Evolutionary conservation across 345 rosid species (phyloP).

Genomic region (Citrus australasica): DNA sequence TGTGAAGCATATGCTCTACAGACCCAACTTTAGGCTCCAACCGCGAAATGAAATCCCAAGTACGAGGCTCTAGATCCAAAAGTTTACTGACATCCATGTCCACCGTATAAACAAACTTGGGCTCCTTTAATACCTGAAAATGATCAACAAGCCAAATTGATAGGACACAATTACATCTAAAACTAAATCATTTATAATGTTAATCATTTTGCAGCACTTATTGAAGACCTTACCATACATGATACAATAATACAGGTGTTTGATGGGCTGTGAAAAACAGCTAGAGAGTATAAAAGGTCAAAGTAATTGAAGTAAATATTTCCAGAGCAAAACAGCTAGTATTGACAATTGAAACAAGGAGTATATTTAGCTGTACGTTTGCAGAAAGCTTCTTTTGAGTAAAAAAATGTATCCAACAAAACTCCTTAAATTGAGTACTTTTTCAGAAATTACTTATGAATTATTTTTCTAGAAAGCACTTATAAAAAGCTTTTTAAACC

Average conservation of each 20-base stretch:
- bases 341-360: background rate
- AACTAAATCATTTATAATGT: background rate
- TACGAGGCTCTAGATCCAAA: conserved; percentile 75
- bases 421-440: background rate
- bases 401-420: background rate
- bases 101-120: conserved; percentile 89
- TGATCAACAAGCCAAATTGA: conserved; percentile 16
- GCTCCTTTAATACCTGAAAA: conserved; percentile 68
- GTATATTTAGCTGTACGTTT: background rate
- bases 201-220: background rate
- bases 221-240: background rate
- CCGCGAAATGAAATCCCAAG: conserved; percentile 70
- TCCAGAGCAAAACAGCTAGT: background rate
- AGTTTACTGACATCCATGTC: conserved; percentile 77
- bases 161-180: background rate
- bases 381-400: background rate
- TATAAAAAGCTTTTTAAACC: background rate
- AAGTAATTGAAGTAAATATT: background rate
- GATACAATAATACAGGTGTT: background rate
- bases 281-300: background rate
- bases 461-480: background rate
- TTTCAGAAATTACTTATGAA: background rate
- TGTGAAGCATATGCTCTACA: conserved; percentile 50
- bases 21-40: conserved; percentile 72
- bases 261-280: background rate